Evolutionary conservation across 305 asterid genomes (phyloP).

Genomic region (Plantago lanceolata): DNA sequence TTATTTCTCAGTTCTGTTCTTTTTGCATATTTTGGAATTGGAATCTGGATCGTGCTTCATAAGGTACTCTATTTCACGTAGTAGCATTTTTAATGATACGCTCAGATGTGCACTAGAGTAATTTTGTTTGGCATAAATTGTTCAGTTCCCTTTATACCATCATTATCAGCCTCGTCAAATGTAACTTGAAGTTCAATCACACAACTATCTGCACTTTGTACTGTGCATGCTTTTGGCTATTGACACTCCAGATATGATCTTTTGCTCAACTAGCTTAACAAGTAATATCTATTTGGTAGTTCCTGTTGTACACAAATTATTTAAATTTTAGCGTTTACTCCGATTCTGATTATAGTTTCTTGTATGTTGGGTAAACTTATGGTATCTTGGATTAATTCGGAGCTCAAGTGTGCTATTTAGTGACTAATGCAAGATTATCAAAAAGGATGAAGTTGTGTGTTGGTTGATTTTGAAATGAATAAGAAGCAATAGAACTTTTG

Average conservation of each 20-base stretch:
- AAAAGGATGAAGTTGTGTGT: neutral
- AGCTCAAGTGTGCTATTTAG: too few species aligned
- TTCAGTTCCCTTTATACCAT: neutral
- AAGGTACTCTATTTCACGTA: conserved; percentile 10
- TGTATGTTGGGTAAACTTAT: neutral
- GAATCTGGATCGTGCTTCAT: neutral
- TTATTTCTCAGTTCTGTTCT: neutral
- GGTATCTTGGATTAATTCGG: too few species aligned
- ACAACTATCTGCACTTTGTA: neutral
- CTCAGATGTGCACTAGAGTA: neutral
- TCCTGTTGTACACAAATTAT: neutral
- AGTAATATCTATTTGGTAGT: neutral
- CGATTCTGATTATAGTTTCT: neutral
- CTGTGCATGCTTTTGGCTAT: neutral
- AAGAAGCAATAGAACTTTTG: too few species aligned
- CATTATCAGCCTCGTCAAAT: neutral
- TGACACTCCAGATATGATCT: neutral
- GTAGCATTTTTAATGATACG: conserved; percentile 1
- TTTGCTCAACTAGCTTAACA: neutral
- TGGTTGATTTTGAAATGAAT: neutral
- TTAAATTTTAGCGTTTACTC: neutral
- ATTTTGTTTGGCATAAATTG: conserved; percentile 2
- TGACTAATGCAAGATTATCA: too few species aligned
- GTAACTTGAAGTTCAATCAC: neutral
- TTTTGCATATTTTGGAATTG: neutral